Evolutionary conservation across 2,329 filamentous ascomycete species (phyloP), one percentile per base, ranked within the genome.

Genomic region (Xylariaceae sp.): DNA sequence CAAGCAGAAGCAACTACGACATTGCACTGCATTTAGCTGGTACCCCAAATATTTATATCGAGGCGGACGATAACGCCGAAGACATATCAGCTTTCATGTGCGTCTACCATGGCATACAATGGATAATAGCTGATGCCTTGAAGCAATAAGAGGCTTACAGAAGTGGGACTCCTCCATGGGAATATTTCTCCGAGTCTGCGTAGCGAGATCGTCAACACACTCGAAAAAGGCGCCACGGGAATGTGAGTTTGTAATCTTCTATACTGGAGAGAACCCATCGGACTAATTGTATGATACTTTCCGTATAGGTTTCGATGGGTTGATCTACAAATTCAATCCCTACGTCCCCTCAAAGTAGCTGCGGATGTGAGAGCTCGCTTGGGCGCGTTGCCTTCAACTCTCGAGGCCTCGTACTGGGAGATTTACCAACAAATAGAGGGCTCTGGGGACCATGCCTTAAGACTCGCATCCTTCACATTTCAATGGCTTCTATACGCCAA

Each of bases 11-110:
- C 17, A 39, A 53, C 23, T 37, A 45, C 28, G 40, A 53, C 8
- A 46, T 53, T 24, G 24, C 23, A 24, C n/a, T 46, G 3, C 41
- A 44, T 21, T 31, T 39, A n/a, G 14, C 7, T 6, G 40, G 24
- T 4, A 37, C 31, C 4, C 50, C 40, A 31, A 39, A 53, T 16
- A 53, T 53, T 2, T 53, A 39, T 17, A 53, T 46, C 8, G 12
- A 7, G 21, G 50, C 31, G 16, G 3, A 29, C 4, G 40, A 53
- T 12, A 53, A 53, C 28, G 16, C 40, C 6, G 40, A 45, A 17
- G 50, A 53, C 8, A 53, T 46, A 39, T 46, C 31, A 12, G 21
- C 50, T 16, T 46, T 46, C 9, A 53, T 53, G 50, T 46, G 17
- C 45, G 37, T 43, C 14, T 16, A 6, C n/a, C 14, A 28, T 16